A percentile compares a stretch with the other conserved stretches of the same genome.
Conservation (phyloP, 169 alveolate species). For the Cryptosporidium xiaoi region DNA sequence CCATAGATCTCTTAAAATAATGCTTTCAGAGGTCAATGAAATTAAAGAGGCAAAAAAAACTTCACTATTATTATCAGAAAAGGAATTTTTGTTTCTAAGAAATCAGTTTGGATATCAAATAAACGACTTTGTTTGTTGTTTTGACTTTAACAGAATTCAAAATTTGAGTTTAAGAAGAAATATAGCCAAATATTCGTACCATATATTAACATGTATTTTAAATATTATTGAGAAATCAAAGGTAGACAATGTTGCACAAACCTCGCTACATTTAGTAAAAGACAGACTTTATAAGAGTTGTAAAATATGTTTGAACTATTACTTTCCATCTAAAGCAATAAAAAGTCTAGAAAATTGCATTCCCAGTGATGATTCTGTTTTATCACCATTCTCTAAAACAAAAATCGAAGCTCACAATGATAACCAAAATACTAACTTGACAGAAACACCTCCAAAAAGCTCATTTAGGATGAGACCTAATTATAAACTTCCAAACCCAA, state of each 20-base stretch:
- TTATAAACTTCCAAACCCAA: conserved; percentile 34
- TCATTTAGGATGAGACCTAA: background rate
- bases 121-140: conserved; percentile 24
- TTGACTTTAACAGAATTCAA: conserved; percentile 38
- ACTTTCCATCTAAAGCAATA: conserved; percentile 63
- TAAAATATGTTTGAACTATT: conserved; percentile 60
- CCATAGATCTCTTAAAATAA: conserved; percentile 34
- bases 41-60: conserved; percentile 33
- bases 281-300: conserved; percentile 34
- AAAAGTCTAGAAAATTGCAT: background rate
- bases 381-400: no score
- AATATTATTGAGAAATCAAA: conserved; percentile 27
- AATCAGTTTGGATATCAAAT: conserved; percentile 21
- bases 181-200: conserved; percentile 61
- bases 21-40: conserved; percentile 32
- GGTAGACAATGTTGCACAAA: background rate
- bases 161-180: conserved; percentile 23
- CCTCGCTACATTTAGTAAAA: background rate
- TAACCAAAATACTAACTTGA: background rate
- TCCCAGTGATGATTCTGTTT: background rate
- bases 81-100: conserved; percentile 2
- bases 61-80: background rate
- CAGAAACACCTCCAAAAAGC: conserved; percentile 30
- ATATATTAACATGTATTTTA: conserved; percentile 42
- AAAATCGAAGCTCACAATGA: no score